Evolutionary conservation across 2,329 filamentous ascomycete species (phyloP).

Genomic region (Neofusicoccum parvum): DNA sequence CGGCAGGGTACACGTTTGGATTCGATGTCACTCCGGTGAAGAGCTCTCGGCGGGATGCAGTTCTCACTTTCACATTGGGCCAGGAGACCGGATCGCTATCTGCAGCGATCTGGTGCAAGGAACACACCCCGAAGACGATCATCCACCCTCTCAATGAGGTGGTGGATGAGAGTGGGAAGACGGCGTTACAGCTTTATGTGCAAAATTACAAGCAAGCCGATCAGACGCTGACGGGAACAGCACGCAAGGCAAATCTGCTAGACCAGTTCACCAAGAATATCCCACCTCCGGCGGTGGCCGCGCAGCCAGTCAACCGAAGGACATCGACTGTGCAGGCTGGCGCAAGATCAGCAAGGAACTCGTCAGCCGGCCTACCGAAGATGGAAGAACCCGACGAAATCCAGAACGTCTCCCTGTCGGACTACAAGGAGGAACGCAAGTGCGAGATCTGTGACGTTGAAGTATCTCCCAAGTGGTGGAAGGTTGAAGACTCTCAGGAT

Average conservation of each 20-base stretch:
- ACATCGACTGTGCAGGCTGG: constrained; percentile 43
- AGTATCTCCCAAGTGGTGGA: constrained; percentile 66
- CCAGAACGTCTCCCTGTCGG: constrained; percentile 25
- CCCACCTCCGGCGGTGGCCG: constrained; percentile 37
- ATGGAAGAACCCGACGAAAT: constrained; percentile 39
- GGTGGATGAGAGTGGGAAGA: constrained; percentile 70
- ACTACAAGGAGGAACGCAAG: constrained; percentile 20
- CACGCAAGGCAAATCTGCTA: constrained; percentile 84
- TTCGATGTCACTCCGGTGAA: constrained; percentile 93
- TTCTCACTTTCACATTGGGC: constrained; percentile 77
- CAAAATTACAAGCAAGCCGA: constrained; percentile 95
- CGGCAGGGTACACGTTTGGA: constrained; percentile 78
- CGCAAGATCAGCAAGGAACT: constrained; percentile 35
- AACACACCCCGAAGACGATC: constrained; percentile 72
- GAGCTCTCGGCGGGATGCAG: constrained; percentile 78
- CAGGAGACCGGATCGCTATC: constrained; percentile 76
- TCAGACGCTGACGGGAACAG: constrained; percentile 83
- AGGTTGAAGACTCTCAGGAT: constrained; percentile 31
- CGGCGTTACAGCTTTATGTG: constrained; percentile 82
- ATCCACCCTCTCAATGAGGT: constrained; percentile 79
- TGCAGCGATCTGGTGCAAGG: constrained; percentile 89
- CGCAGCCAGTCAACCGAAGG: constrained; percentile 37
- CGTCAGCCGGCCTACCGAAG: constrained; percentile 35
- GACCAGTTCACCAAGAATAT: constrained; percentile 62
- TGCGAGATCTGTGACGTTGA: constrained; percentile 59